phyloP scores from a whole-genome alignment of 2,329 filamentous ascomycete genomes.

The Botrytis fragariae region DNA sequence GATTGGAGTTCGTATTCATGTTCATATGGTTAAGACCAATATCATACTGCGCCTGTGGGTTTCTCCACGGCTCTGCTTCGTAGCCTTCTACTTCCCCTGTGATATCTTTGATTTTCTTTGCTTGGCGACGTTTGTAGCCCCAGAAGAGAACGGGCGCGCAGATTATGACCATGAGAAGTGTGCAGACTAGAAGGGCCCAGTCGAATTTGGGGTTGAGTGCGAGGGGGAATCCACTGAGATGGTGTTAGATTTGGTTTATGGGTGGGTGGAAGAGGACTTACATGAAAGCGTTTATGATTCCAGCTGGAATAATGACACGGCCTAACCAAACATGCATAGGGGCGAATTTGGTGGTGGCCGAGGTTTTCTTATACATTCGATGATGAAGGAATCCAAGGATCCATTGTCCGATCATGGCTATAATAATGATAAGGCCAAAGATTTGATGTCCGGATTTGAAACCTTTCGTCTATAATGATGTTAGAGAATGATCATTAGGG shows the following conservation, averaged over 20 bases:
- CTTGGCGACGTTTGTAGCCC: constrained; percentile 15
- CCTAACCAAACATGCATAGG: constrained; percentile 58
- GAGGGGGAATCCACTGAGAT: constrained; percentile 54
- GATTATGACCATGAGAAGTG: constrained; percentile 45
- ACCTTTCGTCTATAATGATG: constrained; percentile 46
- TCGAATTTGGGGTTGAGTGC: constrained; percentile 50
- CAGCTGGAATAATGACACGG: constrained; percentile 51
- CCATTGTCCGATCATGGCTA: constrained; percentile 53
- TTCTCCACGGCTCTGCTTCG: constrained; percentile 17
- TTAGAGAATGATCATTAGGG: neutral
- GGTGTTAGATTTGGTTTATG: neutral
- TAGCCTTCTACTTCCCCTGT: constrained; percentile 8
- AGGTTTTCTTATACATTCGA: constrained; percentile 50
- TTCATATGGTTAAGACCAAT: constrained; percentile 15
- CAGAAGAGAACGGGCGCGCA: constrained; percentile 35
- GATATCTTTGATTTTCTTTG: neutral
- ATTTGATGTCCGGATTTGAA: constrained; percentile 57
- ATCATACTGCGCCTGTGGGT: constrained; percentile 13
- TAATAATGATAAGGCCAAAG: constrained; percentile 54
- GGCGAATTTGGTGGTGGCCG: constrained; percentile 49
- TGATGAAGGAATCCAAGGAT: constrained; percentile 56
- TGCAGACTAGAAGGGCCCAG: constrained; percentile 48
- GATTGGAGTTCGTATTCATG: neutral
- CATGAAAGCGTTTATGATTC: constrained; percentile 57
- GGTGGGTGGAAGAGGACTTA: constrained; percentile 37